These are phyloP conservation scores for Hippophae gyantsensis DNA, from an alignment of 306 rosid genomes.

Conservation along the genomic window DNA sequence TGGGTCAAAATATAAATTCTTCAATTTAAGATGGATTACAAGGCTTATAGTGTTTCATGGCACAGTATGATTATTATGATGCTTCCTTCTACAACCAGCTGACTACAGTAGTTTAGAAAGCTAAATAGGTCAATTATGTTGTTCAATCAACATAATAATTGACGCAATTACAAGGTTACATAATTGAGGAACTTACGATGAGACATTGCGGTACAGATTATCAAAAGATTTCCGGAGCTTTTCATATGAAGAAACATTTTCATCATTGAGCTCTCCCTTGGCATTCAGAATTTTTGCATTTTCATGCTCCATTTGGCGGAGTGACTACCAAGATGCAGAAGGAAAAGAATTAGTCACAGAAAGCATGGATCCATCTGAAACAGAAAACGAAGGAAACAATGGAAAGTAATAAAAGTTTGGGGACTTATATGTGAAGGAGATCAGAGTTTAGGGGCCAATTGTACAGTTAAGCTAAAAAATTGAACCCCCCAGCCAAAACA, in stretches of 20 bases:
- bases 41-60: no score
- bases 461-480: no score
- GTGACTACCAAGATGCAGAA: conserved; percentile 44
- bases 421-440: no score
- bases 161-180: conserved; percentile 11
- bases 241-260: conserved; percentile 71
- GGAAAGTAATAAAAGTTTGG: no score
- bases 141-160: not conserved
- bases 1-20: no score
- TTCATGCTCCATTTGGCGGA: conserved; percentile 89
- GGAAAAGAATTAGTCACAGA: conserved; percentile 20
- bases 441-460: no score
- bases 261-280: conserved; percentile 93
- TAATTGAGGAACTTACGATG: conserved; percentile 61
- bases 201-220: conserved; percentile 74
- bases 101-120: no score
- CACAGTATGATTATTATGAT: no score
- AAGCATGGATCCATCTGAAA: not conserved
- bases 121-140: no score
- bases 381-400: not conserved
- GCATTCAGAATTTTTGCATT: conserved; percentile 91
- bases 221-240: conserved; percentile 93
- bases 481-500: no score
- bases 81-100: no score
- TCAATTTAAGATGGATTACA: no score